Evolutionary conservation across 2,329 filamentous ascomycete genomes (phyloP).

Genomic region (Fonsecaea multimorphosa): DNA sequence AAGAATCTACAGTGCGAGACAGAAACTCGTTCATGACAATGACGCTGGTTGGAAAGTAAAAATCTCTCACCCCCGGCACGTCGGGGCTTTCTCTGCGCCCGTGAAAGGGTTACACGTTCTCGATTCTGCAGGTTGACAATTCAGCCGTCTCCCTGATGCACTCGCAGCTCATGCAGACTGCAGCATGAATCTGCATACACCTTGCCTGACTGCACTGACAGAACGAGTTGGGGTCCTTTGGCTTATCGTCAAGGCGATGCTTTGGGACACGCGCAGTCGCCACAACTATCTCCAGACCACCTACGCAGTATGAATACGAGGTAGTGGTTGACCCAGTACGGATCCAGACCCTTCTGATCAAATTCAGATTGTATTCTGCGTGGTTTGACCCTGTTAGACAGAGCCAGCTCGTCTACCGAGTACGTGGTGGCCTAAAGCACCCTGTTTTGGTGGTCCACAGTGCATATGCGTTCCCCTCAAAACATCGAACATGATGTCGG

Average conservation of each 20-base stretch:
- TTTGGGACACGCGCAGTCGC: slow-evolving; percentile 17
- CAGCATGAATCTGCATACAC: slow-evolving; percentile 16
- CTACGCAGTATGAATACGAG: slow-evolving; percentile 15
- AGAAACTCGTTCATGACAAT: background rate
- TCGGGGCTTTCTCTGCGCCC: slow-evolving; percentile 7
- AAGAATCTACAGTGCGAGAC: background rate
- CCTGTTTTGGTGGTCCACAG: background rate
- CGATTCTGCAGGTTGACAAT: background rate
- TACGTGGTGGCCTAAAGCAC: background rate
- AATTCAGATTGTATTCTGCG: background rate
- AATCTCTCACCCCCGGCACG: slow-evolving; percentile 14
- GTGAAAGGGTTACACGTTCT: background rate
- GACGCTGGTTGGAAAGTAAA: background rate
- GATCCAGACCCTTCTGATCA: background rate
- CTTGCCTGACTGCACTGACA: background rate
- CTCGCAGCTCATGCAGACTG: slow-evolving; percentile 16
- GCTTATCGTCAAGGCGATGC: slow-evolving; percentile 17
- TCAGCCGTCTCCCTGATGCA: slow-evolving; percentile 4
- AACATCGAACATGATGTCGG: background rate
- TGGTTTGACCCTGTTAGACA: background rate
- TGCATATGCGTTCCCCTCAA: background rate
- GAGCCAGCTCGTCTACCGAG: background rate
- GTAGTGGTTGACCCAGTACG: background rate
- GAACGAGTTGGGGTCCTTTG: slow-evolving; percentile 11
- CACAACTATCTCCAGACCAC: slow-evolving; percentile 15